Conservation (phyloP, 352 stramenopile species). For the Pythium grandisporangium region DNA sequence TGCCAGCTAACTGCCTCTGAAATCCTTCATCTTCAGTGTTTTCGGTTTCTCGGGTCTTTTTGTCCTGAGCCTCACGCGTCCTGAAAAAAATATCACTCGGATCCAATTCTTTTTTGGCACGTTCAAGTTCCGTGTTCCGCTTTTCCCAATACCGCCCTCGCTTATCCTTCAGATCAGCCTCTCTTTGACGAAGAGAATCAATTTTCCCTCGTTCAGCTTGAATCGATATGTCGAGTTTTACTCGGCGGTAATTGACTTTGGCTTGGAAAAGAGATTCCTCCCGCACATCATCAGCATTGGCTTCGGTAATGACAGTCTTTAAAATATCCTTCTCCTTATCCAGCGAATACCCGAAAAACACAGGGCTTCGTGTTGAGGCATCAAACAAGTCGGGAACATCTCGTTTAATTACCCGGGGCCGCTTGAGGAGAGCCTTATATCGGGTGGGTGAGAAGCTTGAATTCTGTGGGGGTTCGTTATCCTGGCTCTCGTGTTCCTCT, state of each 20-base stretch:
- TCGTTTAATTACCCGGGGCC: slow-evolving; percentile 40
- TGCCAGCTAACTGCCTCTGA: slow-evolving; percentile 24
- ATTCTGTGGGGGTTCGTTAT: slow-evolving; percentile 7
- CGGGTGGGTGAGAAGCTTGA: slow-evolving; percentile 3
- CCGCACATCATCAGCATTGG: slow-evolving; percentile 15
- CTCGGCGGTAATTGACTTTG: slow-evolving; percentile 32
- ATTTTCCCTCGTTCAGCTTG: slow-evolving; percentile 47
- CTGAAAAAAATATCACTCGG: slow-evolving; percentile 74
- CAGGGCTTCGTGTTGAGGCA: slow-evolving; percentile 26
- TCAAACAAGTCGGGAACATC: slow-evolving; percentile 33
- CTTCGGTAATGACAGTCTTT: slow-evolving; percentile 19
- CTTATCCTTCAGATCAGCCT: slow-evolving; percentile 33
- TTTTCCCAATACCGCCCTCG: slow-evolving; percentile 56
- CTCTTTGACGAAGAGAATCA: slow-evolving; percentile 32
- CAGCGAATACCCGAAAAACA: slow-evolving; percentile 67
- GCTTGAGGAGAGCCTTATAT: slow-evolving; percentile 28
- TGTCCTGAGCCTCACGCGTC: slow-evolving; percentile 51
- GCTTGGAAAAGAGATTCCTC: slow-evolving; percentile 42
- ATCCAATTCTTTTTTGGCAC: slow-evolving; percentile 63
- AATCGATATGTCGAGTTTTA: slow-evolving; percentile 21
- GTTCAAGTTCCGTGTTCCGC: slow-evolving; percentile 46
- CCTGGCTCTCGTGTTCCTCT: slow-evolving; percentile 4
- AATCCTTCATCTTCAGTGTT: slow-evolving; percentile 45
- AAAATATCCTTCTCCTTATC: slow-evolving; percentile 32
- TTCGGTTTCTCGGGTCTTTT: slow-evolving; percentile 42